Evolutionary conservation across 129 eudicot genomes (phyloP).

Genomic region (Helichrysum umbraculigerum): DNA sequence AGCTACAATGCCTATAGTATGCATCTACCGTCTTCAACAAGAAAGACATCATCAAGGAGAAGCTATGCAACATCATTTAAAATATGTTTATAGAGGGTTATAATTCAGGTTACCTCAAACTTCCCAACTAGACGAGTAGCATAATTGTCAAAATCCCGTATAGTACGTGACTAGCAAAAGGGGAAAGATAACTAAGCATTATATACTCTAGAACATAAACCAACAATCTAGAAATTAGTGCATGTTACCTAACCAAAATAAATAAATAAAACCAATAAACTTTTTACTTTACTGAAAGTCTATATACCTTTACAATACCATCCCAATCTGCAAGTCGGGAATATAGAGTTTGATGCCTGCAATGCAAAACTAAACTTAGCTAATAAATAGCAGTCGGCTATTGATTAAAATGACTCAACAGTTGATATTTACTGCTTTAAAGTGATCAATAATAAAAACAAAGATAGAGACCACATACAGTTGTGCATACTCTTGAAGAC

Average conservation of each 20-base stretch:
- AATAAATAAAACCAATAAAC: not conserved
- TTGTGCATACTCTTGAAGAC: constrained; percentile 85
- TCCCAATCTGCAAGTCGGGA: constrained; percentile 94
- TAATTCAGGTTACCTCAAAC: constrained; percentile 96
- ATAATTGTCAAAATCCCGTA: constrained; percentile 88
- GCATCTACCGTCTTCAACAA: constrained; percentile 83
- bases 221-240: not conserved
- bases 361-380: constrained; percentile 23
- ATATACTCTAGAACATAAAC: not conserved
- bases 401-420: constrained; percentile 7
- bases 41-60: constrained; percentile 19
- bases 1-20: constrained; percentile 82
- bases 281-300: not conserved
- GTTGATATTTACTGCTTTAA: not conserved
- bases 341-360: constrained; percentile 77
- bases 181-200: constrained; percentile 15
- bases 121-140: constrained; percentile 84
- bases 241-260: not conserved
- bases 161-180: constrained; percentile 64
- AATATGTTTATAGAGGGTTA: constrained; percentile 16
- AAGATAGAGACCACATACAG: constrained; percentile 52
- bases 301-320: constrained; percentile 74
- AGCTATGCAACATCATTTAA: not conserved
- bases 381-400: not conserved
- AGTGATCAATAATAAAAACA: constrained; percentile 17